Evolutionary conservation across 2,329 filamentous ascomycete species (phyloP).

Genomic region (Colletotrichum sp.): DNA sequence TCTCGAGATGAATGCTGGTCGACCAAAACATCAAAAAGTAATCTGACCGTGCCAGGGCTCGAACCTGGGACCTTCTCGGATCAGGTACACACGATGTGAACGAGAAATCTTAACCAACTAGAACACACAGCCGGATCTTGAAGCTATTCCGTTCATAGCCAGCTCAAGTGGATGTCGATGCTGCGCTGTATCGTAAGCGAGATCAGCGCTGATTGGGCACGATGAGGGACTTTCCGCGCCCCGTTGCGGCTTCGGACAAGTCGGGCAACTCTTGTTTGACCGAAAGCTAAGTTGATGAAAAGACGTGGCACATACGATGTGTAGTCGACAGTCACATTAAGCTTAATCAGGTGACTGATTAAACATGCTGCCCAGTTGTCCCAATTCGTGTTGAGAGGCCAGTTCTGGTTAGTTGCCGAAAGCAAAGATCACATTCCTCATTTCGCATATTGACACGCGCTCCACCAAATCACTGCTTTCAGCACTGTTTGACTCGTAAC

Average conservation of each 20-base stretch:
- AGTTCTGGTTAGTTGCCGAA: background rate
- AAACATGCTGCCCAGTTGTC: background rate
- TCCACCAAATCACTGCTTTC: background rate
- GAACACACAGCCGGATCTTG: conserved; percentile 16
- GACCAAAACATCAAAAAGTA: background rate
- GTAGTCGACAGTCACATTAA: background rate
- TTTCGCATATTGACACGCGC: background rate
- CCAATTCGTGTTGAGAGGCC: background rate
- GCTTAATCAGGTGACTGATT: background rate
- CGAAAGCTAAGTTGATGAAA: background rate
- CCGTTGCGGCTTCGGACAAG: background rate
- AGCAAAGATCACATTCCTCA: background rate
- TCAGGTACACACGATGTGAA: conserved; percentile 1
- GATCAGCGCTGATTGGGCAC: background rate
- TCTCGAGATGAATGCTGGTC: background rate
- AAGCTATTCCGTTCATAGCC: background rate
- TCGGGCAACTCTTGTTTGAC: background rate
- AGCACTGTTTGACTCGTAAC: background rate
- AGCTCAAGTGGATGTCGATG: background rate
- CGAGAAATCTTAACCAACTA: conserved; percentile 23
- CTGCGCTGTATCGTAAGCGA: background rate
- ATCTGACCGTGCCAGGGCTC: conserved; percentile 21
- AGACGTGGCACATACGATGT: background rate
- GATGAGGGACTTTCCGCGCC: background rate
- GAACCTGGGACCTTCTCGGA: conserved; percentile 21